Percentiles rank a stretch among this genome's conserved stretches.
Evolutionary conservation across 169 alveolate species (phyloP).

Genomic region (Eimeria tenella): DNA sequence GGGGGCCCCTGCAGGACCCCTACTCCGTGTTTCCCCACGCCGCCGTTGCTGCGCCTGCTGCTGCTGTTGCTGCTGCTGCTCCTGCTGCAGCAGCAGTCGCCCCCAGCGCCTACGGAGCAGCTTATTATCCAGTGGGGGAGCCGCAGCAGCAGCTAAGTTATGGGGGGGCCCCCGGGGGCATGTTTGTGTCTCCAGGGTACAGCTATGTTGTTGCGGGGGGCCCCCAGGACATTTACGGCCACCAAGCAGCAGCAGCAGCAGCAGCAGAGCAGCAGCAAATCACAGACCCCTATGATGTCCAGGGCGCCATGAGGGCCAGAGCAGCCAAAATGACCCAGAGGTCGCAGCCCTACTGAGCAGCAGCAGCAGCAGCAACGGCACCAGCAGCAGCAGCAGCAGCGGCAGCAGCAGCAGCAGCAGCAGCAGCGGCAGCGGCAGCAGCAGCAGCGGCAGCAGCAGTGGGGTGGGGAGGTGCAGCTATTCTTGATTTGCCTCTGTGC

Average conservation of each 20-base stretch:
- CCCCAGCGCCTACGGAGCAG: neutral
- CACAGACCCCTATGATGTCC: neutral
- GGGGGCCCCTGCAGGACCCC: neutral
- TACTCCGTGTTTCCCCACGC: neutral
- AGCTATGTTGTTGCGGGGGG: neutral
- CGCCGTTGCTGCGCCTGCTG: neutral
- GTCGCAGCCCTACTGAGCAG: neutral
- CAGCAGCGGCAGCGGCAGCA: too few species aligned
- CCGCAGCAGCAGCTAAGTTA: neutral
- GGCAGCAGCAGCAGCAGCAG: too few species aligned
- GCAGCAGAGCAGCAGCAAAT: neutral
- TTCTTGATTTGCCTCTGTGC: too few species aligned
- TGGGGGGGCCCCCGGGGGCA: neutral
- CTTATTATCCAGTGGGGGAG: neutral
- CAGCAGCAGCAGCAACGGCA: neutral
- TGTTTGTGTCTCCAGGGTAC: neutral
- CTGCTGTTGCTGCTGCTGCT: neutral
- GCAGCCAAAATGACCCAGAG: neutral
- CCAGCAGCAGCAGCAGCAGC: neutral
- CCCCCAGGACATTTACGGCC: neutral
- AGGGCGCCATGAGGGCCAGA: neutral
- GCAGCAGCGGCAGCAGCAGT: too few species aligned
- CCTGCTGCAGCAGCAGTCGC: neutral
- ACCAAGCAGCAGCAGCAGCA: neutral
- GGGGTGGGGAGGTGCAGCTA: too few species aligned